Evolutionary conservation across 805 yeast species (phyloP).

Genomic region (Grigorovia yakushimaensis): DNA sequence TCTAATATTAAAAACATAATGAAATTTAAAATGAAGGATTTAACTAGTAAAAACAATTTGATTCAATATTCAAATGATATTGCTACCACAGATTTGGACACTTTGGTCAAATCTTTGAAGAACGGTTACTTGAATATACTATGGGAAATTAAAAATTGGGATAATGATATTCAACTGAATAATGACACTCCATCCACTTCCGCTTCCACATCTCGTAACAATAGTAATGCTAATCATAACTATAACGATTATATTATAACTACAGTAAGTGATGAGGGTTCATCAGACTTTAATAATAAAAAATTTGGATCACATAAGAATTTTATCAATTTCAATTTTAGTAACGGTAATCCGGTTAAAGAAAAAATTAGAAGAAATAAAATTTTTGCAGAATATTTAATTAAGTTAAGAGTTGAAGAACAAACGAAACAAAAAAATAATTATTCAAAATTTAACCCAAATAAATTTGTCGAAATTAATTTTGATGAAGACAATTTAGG

Average conservation of each 20-base stretch:
- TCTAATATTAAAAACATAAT: slow-evolving; percentile 55
- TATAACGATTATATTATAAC: neutral
- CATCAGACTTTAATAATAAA: neutral
- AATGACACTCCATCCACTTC: slow-evolving; percentile 7
- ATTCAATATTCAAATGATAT: slow-evolving; percentile 29
- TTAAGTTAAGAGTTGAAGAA: neutral
- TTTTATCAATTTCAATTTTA: slow-evolving; percentile 13
- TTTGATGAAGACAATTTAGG: neutral
- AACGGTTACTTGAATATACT: slow-evolving; percentile 31
- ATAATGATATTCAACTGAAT: slow-evolving; percentile 38
- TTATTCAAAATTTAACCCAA: neutral
- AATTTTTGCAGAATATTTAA: neutral
- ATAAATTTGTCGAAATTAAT: slow-evolving; percentile 2
- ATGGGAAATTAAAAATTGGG: slow-evolving; percentile 28
- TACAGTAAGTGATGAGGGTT: neutral
- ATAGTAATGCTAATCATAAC: neutral
- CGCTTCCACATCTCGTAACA: slow-evolving; percentile 2
- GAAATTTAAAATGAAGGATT: slow-evolving; percentile 64
- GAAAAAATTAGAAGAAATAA: neutral
- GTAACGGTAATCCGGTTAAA: slow-evolving; percentile 20
- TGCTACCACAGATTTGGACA: slow-evolving; percentile 32
- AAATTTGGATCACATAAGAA: slow-evolving; percentile 3
- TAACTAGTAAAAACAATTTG: slow-evolving; percentile 33
- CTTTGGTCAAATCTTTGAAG: slow-evolving; percentile 20
- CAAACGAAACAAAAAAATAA: neutral